Base-by-base conservation (phyloP, 495 filamentous ascomycete species). In the Hypoxylon subgilvum region DNA sequence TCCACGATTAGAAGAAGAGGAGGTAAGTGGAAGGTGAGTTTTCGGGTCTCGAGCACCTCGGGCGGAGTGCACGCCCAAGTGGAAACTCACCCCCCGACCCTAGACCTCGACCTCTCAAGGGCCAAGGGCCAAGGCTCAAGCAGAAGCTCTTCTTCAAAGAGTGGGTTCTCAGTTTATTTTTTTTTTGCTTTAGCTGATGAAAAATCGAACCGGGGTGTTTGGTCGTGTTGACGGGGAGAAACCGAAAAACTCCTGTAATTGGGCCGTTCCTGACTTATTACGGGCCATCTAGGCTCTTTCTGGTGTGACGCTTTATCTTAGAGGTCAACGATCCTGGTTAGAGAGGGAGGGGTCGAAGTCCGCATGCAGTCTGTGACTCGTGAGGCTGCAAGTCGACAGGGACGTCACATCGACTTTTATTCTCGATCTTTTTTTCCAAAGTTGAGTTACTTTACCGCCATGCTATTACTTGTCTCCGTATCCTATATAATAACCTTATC, bases 161-260 rank as follows among this genome's bases (percentile, higher is more conserved):
- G 41, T 54, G 52, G 45, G 49, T 57, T 46, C 47, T 47, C 44
- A 35, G 52, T 34, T 36, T 48, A 27, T 36, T 65, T 52, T 41
- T 64, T 58, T 63, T 53, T 32, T 32, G 30, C 19, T 16, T 54
- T 13, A 48, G 34, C 35, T 28, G 39, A 39, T 31, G 17, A 50
- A 41, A 18, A 23, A 42, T n/a, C 21, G 8, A 8, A 27, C 3
- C 23, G 8, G 4, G n/a, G n/a, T n/a, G 21, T 40, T 49, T 32
- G 34, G 62, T 57, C 52, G 16, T 52, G 42, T 57, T 47, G 47
- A 66, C 62, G 58, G 66, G 65, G 57, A 68, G 62, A 41, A 69
- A 66, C 54, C 58, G 63, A 69, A 18, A 17, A 5, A 6, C 25
- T 40, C 14, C 22, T 19, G 10, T 44, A 6, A 69, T 69, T 66